phyloP scores from a whole-genome alignment of 805 yeast species.

The Cyberlindnera americana region DNA sequence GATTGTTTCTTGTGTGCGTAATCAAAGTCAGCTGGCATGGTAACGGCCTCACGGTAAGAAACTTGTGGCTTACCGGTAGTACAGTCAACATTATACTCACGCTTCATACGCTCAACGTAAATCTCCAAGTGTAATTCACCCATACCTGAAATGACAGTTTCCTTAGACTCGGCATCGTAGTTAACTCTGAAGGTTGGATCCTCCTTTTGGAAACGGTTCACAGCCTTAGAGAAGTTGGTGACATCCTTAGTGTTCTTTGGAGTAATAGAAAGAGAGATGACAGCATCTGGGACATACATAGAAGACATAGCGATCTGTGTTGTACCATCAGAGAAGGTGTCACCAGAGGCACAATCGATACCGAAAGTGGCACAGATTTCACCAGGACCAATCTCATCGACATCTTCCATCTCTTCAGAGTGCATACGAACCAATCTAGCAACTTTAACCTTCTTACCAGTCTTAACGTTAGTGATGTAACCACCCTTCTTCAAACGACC shows the following conservation, averaged over 20 bases:
- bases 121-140: constrained; percentile 97
- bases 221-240: constrained; percentile 91
- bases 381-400: constrained; percentile 92
- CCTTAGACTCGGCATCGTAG: constrained; percentile 87
- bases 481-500: constrained; percentile 90
- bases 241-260: constrained; percentile 81
- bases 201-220: constrained; percentile 96
- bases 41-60: constrained; percentile 91
- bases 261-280: constrained; percentile 83
- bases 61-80: constrained; percentile 97
- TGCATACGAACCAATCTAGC: constrained; percentile 97
- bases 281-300: constrained; percentile 99
- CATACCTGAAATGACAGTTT: constrained; percentile 95
- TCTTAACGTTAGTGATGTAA: constrained; percentile 81
- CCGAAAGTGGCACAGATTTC: constrained; percentile 99
- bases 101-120: constrained; percentile 95
- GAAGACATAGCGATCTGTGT: constrained; percentile 88
- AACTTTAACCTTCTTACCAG: constrained; percentile 91
- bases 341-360: constrained; percentile 98
- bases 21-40: constrained; percentile 72
- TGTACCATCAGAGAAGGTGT: constrained; percentile 87
- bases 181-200: constrained; percentile 97
- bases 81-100: constrained; percentile 96
- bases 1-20: constrained; percentile 96
- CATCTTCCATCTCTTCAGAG: constrained; percentile 98